Evolutionary conservation across 345 rosid species (phyloP).

Genomic region (Mercurialis annua): DNA sequence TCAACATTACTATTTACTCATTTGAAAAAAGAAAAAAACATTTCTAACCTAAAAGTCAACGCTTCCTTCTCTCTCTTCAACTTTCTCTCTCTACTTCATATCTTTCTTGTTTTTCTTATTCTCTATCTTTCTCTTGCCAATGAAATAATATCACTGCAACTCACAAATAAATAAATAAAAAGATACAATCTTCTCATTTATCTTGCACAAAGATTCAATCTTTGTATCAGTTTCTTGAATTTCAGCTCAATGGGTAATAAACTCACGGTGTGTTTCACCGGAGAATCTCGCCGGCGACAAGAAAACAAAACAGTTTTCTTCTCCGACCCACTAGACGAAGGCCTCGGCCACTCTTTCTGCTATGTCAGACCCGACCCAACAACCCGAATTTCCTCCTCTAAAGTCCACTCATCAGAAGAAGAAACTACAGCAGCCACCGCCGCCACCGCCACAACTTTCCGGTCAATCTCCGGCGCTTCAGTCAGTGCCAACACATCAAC

Average conservation of each 20-base stretch:
- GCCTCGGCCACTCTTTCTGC: conserved; percentile 92
- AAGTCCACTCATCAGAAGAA: conserved; percentile 83
- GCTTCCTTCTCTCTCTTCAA: conserved; percentile 31
- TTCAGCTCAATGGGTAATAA: conserved; percentile 75
- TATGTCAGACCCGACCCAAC: conserved; percentile 77
- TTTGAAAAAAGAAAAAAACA: no score
- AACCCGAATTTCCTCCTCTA: conserved; percentile 58
- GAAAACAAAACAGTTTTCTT: conserved; percentile 31
- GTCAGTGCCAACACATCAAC: conserved; percentile 95
- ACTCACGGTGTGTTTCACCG: conserved; percentile 68
- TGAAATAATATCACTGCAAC: conserved; percentile 22
- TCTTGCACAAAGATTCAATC: no score
- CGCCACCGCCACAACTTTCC: conserved; percentile 80
- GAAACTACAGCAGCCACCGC: no score
- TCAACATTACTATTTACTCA: neutral
- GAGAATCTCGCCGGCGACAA: conserved; percentile 46
- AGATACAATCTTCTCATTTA: neutral
- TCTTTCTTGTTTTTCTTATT: conserved; percentile 7
- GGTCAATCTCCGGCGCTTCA: conserved; percentile 92
- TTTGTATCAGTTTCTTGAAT: neutral
- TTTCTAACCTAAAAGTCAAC: conserved; percentile 60
- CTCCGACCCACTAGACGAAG: conserved; percentile 74
- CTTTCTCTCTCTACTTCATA: conserved; percentile 19
- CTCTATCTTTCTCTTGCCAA: conserved; percentile 25
- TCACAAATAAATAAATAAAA: neutral